Base-by-base conservation (phyloP, 2,329 filamentous ascomycete genomes). In the Xylariaceae sp. region DNA sequence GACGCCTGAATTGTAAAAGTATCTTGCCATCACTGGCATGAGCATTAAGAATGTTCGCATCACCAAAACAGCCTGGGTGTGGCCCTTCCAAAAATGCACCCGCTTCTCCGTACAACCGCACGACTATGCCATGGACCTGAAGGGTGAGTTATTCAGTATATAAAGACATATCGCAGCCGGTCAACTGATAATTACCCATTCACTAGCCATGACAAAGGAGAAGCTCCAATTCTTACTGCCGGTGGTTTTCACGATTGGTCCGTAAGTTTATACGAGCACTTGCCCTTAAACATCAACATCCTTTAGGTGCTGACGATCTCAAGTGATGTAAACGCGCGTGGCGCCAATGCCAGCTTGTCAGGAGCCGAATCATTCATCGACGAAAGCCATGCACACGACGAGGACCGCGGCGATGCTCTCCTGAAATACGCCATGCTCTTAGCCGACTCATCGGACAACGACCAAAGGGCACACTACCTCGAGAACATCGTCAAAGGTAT, bases 401-500 rank as follows among this genome's bases (percentile, higher is more conserved):
- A 81, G 61, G 79, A 82, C 58, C 72, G 72, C 19, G 79, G 77
- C 4, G 82, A 86, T 40, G 78, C 88, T 1, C 78, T 95, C 47
- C 83, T 85, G 72, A 94, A 91, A 73, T 95, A 91, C 66, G 89
- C 89, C 50, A 86, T 89, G 70, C 79, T 95, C 0, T 76, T 95
- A 3, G 88, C 88, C 3, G 86, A 86, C 56, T 75, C 73, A 6
- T 66, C 65, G 39, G 74, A 73, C 2, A 73, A 75, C 62, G 74
- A 66, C 40, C 69, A 68, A 39, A 61, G 69, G 32, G 69, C 73
- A 71, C 60, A 80, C 51, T 88, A 92, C 72, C 84, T 94, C 12
- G 86, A 88, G 66, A 88, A 88, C 62, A 95, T 95, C 58, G 86
- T 95, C 71, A 92, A 90, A 71, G 89, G 89, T 57, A 91, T 95